phyloP scores from a whole-genome alignment of 805 yeast genomes.

The Candida piceae region DNA sequence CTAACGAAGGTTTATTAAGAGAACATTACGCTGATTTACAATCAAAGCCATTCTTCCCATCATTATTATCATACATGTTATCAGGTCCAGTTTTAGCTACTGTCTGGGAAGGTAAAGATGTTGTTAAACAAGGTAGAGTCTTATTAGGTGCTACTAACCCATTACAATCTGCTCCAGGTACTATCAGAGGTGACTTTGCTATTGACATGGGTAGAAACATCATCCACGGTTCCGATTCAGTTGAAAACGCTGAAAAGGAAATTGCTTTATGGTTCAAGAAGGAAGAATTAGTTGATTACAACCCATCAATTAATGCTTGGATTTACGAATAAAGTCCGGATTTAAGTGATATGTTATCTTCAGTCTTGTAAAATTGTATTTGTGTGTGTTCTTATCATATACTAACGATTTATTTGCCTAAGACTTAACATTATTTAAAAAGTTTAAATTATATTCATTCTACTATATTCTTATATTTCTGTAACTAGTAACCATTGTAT shows the following conservation, averaged over 20 bases:
- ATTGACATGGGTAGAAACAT: slow-evolving; percentile 99
- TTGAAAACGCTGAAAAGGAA: slow-evolving; percentile 95
- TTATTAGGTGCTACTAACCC: slow-evolving; percentile 99
- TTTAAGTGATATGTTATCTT: too few relatives aligned
- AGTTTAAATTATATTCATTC: background rate
- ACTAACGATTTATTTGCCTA: too few relatives aligned
- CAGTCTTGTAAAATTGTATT: too few relatives aligned
- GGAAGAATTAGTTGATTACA: slow-evolving; percentile 93
- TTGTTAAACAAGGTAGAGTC: slow-evolving; percentile 96
- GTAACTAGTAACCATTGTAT: background rate
- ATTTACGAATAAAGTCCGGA: slow-evolving; percentile 71
- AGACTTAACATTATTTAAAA: too few relatives aligned
- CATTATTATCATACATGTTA: slow-evolving; percentile 90
- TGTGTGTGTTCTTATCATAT: too few relatives aligned
- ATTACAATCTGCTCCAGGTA: slow-evolving; percentile 94
- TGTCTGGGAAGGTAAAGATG: slow-evolving; percentile 99
- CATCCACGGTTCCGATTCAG: slow-evolving; percentile 99
- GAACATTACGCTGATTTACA: slow-evolving; percentile 95
- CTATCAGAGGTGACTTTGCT: slow-evolving; percentile 99
- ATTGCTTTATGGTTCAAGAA: slow-evolving; percentile 96
- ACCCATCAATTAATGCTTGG: slow-evolving; percentile 80
- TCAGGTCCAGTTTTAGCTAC: slow-evolving; percentile 99
- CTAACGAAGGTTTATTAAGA: slow-evolving; percentile 82
- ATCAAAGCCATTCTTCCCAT: slow-evolving; percentile 97
- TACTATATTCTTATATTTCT: too few relatives aligned